Conservation (phyloP, 2,329 filamentous ascomycete species). For the Cercospora sp. region DNA sequence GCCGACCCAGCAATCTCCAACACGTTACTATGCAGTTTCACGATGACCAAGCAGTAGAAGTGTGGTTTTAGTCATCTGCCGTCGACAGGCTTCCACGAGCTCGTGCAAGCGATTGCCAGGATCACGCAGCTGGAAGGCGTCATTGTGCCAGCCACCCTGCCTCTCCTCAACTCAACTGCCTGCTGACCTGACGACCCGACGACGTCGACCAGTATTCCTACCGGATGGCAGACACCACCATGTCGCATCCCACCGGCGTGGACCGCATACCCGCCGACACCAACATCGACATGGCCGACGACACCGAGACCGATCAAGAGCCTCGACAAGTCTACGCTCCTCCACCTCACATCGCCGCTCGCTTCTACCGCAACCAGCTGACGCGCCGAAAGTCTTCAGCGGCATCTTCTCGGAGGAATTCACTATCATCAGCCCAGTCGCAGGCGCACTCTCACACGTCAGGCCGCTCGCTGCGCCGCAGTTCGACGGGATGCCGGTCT, state of each 20-base stretch:
- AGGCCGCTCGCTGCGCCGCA: conserved; percentile 54
- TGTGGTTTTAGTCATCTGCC: conserved; percentile 7
- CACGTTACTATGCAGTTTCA: not conserved
- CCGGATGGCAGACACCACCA: conserved; percentile 13
- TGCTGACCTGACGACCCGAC: conserved; percentile 2
- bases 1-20: not conserved
- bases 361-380: conserved; percentile 65
- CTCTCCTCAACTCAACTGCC: not conserved
- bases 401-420: conserved; percentile 76
- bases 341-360: conserved; percentile 73
- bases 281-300: conserved; percentile 17
- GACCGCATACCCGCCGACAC: conserved; percentile 3
- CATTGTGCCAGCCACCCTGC: conserved; percentile 2
- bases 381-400: conserved; percentile 71
- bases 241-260: conserved; percentile 12
- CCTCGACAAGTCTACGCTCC: conserved; percentile 56
- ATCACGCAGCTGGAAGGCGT: conserved; percentile 7
- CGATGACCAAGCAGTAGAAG: not conserved
- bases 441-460: conserved; percentile 63
- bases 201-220: not conserved
- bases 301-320: conserved; percentile 22
- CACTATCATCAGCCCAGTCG: conserved; percentile 73
- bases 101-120: conserved; percentile 11
- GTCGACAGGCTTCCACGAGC: conserved; percentile 13
- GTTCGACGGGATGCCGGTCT: conserved; percentile 56